Evolutionary conservation across 768 basidiomycete genomes (phyloP).

Genomic region (Lentinula sp.): DNA sequence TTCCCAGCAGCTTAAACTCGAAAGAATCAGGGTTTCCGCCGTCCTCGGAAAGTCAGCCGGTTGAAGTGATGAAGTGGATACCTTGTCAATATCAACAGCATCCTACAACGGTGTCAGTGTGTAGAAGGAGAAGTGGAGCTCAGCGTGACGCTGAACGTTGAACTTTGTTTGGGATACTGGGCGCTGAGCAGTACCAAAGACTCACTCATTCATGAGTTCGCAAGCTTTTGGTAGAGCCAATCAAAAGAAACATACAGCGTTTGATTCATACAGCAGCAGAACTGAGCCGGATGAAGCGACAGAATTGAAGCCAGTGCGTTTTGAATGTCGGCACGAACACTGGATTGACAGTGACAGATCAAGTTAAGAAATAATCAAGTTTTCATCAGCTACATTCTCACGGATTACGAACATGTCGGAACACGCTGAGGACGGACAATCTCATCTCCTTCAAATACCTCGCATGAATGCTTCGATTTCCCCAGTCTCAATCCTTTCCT

Average conservation of each 20-base stretch:
- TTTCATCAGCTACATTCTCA: background rate
- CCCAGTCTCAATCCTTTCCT: background rate
- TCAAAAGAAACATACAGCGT: background rate
- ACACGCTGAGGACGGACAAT: background rate
- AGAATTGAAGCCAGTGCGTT: background rate
- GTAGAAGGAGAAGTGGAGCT: background rate
- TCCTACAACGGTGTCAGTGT: background rate
- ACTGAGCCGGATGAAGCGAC: background rate
- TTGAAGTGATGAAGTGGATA: background rate
- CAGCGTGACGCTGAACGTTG: background rate
- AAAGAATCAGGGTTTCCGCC: background rate
- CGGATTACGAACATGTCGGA: slow-evolving; percentile 7
- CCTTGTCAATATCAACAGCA: background rate
- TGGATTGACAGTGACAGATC: slow-evolving; percentile 2
- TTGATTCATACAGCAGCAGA: background rate
- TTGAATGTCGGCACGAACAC: background rate
- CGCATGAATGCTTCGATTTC: background rate
- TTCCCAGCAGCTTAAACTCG: background rate
- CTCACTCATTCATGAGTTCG: background rate
- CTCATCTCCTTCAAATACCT: slow-evolving; percentile 6
- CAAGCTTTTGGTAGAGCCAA: background rate
- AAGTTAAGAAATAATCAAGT: background rate
- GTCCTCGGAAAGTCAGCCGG: background rate
- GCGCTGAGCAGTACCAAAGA: background rate
- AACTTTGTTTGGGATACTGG: background rate